Conservation (phyloP, 139 green algal species). For the Coelastrella sp. region DNA sequence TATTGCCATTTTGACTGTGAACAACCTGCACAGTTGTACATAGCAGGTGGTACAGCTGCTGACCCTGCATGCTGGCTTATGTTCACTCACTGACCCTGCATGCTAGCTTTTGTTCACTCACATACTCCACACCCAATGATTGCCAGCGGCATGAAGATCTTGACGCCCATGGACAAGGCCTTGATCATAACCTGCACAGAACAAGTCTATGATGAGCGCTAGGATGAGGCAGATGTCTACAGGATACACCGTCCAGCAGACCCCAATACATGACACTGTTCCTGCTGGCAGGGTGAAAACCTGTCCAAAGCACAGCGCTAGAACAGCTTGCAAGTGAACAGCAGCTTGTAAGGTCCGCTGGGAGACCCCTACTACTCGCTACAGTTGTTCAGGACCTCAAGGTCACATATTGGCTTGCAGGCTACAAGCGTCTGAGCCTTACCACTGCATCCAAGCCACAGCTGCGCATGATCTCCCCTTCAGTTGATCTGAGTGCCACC, state of each 20-base stretch:
- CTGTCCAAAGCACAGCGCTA: background rate
- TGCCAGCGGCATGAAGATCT: constrained; percentile 46
- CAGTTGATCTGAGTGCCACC: constrained; percentile 28
- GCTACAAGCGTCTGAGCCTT: background rate
- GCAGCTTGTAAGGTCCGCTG: background rate
- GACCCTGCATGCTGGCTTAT: background rate
- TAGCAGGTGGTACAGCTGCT: background rate
- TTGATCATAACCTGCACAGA: constrained; percentile 48
- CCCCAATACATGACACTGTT: background rate
- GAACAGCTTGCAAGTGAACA: background rate
- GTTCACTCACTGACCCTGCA: constrained; percentile 39
- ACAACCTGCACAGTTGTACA: background rate
- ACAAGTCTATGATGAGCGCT: background rate
- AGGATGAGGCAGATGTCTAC: too few relatives aligned
- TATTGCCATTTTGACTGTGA: background rate
- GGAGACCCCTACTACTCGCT: background rate
- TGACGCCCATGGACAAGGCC: constrained; percentile 29
- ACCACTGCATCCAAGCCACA: constrained; percentile 65
- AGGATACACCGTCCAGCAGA: background rate
- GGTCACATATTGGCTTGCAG: background rate
- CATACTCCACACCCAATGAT: constrained; percentile 44
- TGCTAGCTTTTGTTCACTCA: background rate
- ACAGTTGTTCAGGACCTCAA: background rate
- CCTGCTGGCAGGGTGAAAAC: too few relatives aligned
- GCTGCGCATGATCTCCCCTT: constrained; percentile 53